These are phyloP conservation scores for Backusella morwellensis DNA, from an alignment of 192 early-diverging fungal species.

Conservation along the genomic window DNA sequence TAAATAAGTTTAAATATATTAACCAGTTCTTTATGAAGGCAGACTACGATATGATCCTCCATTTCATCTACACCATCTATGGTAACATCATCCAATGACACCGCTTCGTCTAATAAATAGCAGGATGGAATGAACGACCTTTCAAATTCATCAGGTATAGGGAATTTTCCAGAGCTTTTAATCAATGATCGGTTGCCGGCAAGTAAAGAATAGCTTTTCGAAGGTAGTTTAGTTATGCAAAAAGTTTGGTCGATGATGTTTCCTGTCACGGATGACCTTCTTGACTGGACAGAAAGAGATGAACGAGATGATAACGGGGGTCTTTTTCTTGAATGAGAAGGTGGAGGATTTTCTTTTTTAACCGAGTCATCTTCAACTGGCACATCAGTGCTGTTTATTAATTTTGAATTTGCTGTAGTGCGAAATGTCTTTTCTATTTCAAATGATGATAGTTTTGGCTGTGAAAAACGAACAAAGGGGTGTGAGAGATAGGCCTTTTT, in stretches of 20 bases:
- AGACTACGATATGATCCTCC: conserved; percentile 38
- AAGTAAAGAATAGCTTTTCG: conserved; percentile 9
- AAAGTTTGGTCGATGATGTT: conserved; percentile 6
- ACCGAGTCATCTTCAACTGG: background rate
- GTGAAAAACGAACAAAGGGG: background rate
- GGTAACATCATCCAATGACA: conserved; percentile 5
- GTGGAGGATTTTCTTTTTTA: background rate
- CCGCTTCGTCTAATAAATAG: conserved; percentile 10
- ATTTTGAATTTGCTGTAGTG: background rate
- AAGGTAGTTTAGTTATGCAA: conserved; percentile 1
- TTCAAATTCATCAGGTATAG: background rate
- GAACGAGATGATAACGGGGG: background rate
- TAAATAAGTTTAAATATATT: conserved; percentile 29
- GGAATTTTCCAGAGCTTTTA: background rate
- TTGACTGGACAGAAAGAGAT: background rate
- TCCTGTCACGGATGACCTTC: background rate
- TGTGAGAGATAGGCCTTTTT: background rate
- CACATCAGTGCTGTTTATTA: background rate
- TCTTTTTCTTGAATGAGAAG: background rate
- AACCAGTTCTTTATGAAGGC: conserved; percentile 33
- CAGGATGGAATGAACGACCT: background rate
- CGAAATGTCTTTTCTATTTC: background rate
- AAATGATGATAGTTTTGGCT: background rate
- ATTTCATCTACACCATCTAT: conserved; percentile 10
- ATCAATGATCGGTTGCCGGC: background rate